Conservation (phyloP, 176 grass and related monocot species). For the Pontederia crassipes region DNA sequence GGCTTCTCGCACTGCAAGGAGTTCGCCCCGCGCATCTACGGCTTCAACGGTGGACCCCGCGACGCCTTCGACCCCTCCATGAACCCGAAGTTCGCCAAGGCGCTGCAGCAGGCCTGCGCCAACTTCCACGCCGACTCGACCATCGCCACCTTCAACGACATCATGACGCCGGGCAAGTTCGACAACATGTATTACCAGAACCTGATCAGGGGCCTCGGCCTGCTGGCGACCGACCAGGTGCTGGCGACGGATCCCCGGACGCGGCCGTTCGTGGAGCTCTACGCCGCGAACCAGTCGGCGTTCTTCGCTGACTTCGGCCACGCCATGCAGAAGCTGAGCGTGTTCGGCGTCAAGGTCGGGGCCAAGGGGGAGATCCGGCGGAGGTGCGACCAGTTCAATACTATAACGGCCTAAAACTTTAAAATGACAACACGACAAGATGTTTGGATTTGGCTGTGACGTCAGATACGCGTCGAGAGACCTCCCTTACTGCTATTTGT, state of each 20-base stretch:
- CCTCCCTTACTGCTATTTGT: no score
- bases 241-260: not conserved
- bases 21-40: conserved; percentile 5
- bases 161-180: conserved; percentile 7
- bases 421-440: no score
- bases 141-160: conserved; percentile 1
- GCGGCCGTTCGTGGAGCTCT: not conserved
- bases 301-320: conserved; percentile 5
- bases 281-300: conserved; percentile 5
- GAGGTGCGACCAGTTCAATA: conserved; percentile 5
- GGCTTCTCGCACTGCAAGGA: conserved; percentile 3
- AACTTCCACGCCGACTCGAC: not conserved
- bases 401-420: not conserved
- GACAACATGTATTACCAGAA: conserved; percentile 12
- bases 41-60: not conserved
- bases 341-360: not conserved
- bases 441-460: no score
- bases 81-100: not conserved
- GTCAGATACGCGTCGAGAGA: no score
- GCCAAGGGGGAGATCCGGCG: conserved; percentile 2
- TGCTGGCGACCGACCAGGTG: not conserved
- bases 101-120: conserved; percentile 4
- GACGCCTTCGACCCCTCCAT: not conserved
- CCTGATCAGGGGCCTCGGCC: not conserved
- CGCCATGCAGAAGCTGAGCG: conserved; percentile 9